These are phyloP conservation scores for Camelina laxa DNA, from an alignment of 345 rosid genomes.

Conservation along the genomic window DNA sequence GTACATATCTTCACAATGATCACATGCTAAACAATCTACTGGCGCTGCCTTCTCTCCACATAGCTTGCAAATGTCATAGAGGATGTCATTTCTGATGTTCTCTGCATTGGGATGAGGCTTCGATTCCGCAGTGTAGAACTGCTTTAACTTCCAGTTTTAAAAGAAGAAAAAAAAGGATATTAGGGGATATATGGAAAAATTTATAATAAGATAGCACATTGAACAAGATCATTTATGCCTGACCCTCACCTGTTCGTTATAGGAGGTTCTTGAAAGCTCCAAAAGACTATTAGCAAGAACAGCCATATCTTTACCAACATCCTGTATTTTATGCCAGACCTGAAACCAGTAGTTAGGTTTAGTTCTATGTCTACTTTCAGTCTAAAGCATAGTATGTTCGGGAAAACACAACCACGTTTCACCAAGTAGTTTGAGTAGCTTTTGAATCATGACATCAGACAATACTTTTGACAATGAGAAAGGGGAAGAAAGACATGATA, in stretches of 20 bases:
- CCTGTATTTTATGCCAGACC: constrained; percentile 77
- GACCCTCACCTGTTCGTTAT: constrained; percentile 61
- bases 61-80: constrained; percentile 49
- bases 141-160: constrained; percentile 42
- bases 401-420: constrained; percentile 21
- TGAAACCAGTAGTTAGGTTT: constrained; percentile 41
- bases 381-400: not conserved
- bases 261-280: constrained; percentile 60
- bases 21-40: constrained; percentile 74
- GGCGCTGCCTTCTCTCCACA: constrained; percentile 76
- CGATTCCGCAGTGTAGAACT: constrained; percentile 48
- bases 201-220: constrained; percentile 2
- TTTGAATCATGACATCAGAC: not conserved
- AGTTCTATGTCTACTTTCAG: constrained; percentile 11
- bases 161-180: not conserved
- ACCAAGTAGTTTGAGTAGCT: constrained; percentile 16
- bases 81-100: constrained; percentile 47
- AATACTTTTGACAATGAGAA: not conserved
- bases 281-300: constrained; percentile 70
- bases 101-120: constrained; percentile 53
- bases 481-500: constrained; percentile 24
- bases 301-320: constrained; percentile 68
- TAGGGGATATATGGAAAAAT: constrained; percentile 12
- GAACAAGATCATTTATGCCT: constrained; percentile 1
- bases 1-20: constrained; percentile 84